Conservation (phyloP, 352 stramenopile genomes). For the Phytophthora kernoviae region DNA sequence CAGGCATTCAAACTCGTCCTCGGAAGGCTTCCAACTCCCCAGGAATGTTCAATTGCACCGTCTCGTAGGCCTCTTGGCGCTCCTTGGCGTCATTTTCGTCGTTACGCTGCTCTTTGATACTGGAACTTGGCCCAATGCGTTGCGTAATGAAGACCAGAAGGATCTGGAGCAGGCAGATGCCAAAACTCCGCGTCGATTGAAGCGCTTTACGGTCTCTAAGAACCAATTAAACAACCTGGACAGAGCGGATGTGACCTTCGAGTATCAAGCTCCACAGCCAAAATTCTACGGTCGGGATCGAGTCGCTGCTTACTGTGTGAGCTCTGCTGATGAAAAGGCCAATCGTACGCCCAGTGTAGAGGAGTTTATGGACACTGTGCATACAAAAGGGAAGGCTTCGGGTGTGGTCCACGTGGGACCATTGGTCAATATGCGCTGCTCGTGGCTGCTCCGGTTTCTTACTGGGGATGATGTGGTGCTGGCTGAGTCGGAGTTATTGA, state of each 20-base stretch:
- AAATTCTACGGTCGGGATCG: slow-evolving; percentile 26
- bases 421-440: slow-evolving; percentile 56
- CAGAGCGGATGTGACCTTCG: slow-evolving; percentile 39
- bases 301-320: slow-evolving; percentile 41
- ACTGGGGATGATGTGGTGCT: slow-evolving; percentile 32
- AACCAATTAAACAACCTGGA: slow-evolving; percentile 36
- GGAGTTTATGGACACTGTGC: slow-evolving; percentile 31
- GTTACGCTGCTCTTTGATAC: slow-evolving; percentile 17
- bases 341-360: slow-evolving; percentile 19
- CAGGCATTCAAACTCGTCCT: slow-evolving; percentile 14
- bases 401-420: slow-evolving; percentile 39
- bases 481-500: slow-evolving; percentile 35
- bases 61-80: slow-evolving; percentile 11
- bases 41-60: slow-evolving; percentile 15
- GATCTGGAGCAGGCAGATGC: slow-evolving; percentile 20
- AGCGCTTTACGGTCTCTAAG: slow-evolving; percentile 36
- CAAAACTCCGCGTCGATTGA: slow-evolving; percentile 23
- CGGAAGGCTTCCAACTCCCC: slow-evolving; percentile 5
- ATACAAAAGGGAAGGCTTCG: slow-evolving; percentile 21
- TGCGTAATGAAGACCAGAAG: slow-evolving; percentile 10
- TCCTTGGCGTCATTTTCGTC: slow-evolving; percentile 27
- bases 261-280: slow-evolving; percentile 36
- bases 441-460: slow-evolving; percentile 49
- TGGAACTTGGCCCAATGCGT: slow-evolving; percentile 3
- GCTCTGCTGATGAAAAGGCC: slow-evolving; percentile 18